Evolutionary conservation across 2,329 filamentous ascomycete species (phyloP), one percentile per base, ranked within the genome.

Genomic region (Paracamarosporium sp.): DNA sequence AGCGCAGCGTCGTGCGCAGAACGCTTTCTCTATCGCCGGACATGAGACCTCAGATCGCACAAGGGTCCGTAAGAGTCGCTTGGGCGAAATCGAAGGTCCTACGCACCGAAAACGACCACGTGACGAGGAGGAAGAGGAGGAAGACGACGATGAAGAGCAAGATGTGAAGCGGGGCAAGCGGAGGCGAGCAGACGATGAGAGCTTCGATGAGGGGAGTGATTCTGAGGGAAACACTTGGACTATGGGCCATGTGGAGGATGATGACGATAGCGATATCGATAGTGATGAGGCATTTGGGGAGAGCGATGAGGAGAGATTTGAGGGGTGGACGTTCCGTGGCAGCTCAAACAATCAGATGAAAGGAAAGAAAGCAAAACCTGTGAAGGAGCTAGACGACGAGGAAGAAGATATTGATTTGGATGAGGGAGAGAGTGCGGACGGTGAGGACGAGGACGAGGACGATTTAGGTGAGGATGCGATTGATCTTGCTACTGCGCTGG

Each of bases 161-260:
- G 66, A 71, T 53, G 64, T 66, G 46, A 80, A 78, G 63, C 68
- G 71, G 36, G 61, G 65, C 7, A 71, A 69, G 62, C 57, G 58
- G 43, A 59, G 61, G 27, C 63, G 62, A 24, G 57, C 30, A 20
- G 68, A 58, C 35, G 75, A 80, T 27, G 83, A 84, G 15, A 90
- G 93, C 54, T 66, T 65, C n/a, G 87, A 89, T 56, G 87, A 89
- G 62, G 91, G 91, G 9, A 93, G 89, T 65, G 93, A 97, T 71
- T 92, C 90, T 59, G 91, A 93, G 59, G 93, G 92, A 22, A 91
- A 96, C 68, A 88, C 91, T 70, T 97, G 92, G 92, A 88, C 85
- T 48, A 82, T 96, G 50, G 93, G 93, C 25, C 80, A 87, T 46
- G 86, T 89, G 22, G 85, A 84, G 47, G 86, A 84, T 43, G 87